Conservation (phyloP, 129 eudicot genomes). For the Rutidosis leptorrhynchoides region DNA sequence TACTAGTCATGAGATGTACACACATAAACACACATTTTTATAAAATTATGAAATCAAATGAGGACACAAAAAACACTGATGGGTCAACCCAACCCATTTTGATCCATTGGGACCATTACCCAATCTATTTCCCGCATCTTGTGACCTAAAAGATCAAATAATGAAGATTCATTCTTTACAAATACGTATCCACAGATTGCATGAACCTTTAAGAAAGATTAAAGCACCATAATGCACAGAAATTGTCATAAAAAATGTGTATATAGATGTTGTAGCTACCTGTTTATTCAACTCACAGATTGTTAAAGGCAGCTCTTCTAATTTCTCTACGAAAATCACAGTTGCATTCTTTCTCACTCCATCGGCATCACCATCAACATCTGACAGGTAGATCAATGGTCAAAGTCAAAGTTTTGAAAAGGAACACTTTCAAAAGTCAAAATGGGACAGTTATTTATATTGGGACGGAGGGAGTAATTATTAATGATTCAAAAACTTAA, state of each 20-base stretch:
- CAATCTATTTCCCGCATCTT: background rate
- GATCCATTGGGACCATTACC: background rate
- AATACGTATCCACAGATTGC: background rate
- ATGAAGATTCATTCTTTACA: conserved; percentile 1
- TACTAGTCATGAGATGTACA: conserved; percentile 3
- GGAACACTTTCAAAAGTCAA: too few species aligned
- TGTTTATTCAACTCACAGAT: conserved; percentile 64
- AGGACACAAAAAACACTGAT: background rate
- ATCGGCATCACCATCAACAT: conserved; percentile 35
- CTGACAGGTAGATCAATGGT: conserved; percentile 37
- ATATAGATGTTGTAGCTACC: conserved; percentile 34
- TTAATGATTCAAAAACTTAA: too few species aligned
- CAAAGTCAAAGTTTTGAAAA: too few species aligned
- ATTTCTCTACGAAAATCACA: conserved; percentile 43
- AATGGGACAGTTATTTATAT: too few species aligned
- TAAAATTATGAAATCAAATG: background rate
- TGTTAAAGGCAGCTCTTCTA: conserved; percentile 74
- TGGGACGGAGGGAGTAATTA: too few species aligned
- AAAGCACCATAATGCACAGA: background rate
- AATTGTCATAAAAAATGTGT: background rate
- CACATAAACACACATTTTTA: conserved; percentile 12
- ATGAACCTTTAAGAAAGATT: background rate
- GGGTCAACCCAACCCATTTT: background rate
- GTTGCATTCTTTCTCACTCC: conserved; percentile 36
- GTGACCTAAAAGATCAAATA: background rate